Conservation (phyloP, 148 eudicot genomes). For the Vaccinium macrocarpon region DNA sequence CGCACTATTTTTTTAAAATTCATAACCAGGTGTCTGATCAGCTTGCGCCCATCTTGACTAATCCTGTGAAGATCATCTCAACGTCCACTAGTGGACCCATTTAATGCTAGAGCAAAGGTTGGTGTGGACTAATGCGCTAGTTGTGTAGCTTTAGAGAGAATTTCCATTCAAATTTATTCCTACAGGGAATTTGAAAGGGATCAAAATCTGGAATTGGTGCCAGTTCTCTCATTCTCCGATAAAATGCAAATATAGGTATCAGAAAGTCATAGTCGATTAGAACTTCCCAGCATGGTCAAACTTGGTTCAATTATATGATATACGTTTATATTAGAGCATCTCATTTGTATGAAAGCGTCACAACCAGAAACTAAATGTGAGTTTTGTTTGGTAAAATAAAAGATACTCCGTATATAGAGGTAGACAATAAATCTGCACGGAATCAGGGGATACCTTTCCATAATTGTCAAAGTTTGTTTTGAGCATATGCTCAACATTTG, state of each 20-base stretch:
- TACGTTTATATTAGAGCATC: no score
- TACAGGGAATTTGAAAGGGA: neutral
- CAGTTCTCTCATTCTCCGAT: neutral
- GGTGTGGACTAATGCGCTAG: neutral
- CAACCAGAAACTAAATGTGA: neutral
- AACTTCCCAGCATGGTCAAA: no score
- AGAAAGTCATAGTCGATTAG: no score
- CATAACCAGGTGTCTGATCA: no score
- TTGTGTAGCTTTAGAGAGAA: neutral
- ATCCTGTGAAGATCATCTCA: no score
- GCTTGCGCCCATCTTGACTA: no score
- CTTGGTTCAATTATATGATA: no score
- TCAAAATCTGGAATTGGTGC: neutral
- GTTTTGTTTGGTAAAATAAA: neutral
- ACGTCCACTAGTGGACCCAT: no score
- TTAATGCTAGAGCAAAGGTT: no score
- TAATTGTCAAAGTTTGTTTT: slow-evolving; percentile 59
- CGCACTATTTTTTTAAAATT: no score
- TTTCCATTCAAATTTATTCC: neutral
- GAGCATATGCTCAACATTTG: slow-evolving; percentile 61
- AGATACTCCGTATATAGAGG: neutral
- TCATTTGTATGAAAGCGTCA: no score
- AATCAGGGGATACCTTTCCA: slow-evolving; percentile 46
- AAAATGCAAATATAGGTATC: neutral
- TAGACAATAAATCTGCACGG: neutral